phyloP scores from a whole-genome alignment of 208 protist genomes.

The Wallacemonas sp. region DNA sequence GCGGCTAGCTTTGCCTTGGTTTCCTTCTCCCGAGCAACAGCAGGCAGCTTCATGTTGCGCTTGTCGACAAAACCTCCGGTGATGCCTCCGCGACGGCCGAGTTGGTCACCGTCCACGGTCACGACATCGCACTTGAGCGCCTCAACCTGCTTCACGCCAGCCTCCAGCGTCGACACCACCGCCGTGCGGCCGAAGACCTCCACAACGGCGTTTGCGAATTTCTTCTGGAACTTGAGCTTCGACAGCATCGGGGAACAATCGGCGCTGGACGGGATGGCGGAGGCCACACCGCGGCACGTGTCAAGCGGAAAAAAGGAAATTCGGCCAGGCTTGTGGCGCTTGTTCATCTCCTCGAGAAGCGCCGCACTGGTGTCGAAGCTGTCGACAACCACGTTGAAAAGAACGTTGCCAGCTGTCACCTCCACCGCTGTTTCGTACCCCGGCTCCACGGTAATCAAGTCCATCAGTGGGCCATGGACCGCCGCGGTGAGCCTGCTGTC shows the following conservation, averaged over 20 bases:
- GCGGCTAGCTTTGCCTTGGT: slow-evolving; percentile 18
- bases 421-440: slow-evolving; percentile 94
- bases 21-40: slow-evolving; percentile 57
- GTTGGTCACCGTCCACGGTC: slow-evolving; percentile 93
- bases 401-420: slow-evolving; percentile 92
- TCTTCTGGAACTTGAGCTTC: slow-evolving; percentile 73
- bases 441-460: slow-evolving; percentile 92
- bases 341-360: slow-evolving; percentile 94
- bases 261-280: slow-evolving; percentile 50
- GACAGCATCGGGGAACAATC: slow-evolving; percentile 76
- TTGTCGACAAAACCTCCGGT: slow-evolving; percentile 96
- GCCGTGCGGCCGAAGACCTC: slow-evolving; percentile 96
- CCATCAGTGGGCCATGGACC: slow-evolving; percentile 96
- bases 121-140: slow-evolving; percentile 93
- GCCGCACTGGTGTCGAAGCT: slow-evolving; percentile 91
- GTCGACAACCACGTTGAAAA: slow-evolving; percentile 99
- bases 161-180: slow-evolving; percentile 87
- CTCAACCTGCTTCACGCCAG: slow-evolving; percentile 62
- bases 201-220: slow-evolving; percentile 80
- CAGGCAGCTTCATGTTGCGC: slow-evolving; percentile 74
- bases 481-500: slow-evolving; percentile 56
- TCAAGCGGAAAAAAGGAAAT: slow-evolving; percentile 98
- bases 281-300: slow-evolving; percentile 59
- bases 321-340: slow-evolving; percentile 82
- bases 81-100: slow-evolving; percentile 91